These are phyloP conservation scores for Luffa acutangula DNA, from an alignment of 306 rosid genomes.

Conservation along the genomic window DNA sequence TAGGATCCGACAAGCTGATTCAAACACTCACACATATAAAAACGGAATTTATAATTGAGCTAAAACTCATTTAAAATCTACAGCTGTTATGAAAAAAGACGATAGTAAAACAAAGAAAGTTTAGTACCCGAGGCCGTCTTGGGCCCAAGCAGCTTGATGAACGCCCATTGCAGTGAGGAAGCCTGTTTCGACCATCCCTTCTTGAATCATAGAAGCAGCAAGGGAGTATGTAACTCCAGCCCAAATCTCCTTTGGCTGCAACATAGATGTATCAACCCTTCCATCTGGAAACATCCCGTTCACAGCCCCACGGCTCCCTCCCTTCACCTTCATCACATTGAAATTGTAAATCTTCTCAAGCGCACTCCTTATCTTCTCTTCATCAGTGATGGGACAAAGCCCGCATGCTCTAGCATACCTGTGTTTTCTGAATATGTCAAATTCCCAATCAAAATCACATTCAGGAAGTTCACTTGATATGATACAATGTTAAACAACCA, in stretches of 20 bases:
- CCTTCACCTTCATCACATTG: constrained; percentile 68
- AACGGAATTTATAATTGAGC: too few species aligned
- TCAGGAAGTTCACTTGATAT: too few species aligned
- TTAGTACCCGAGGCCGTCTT: constrained; percentile 73
- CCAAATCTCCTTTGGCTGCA: constrained; percentile 97
- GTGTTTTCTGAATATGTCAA: background rate
- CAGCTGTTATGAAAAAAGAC: background rate
- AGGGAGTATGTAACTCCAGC: constrained; percentile 83
- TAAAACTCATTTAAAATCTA: background rate
- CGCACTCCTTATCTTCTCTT: constrained; percentile 49
- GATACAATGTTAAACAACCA: background rate
- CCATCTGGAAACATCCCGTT: constrained; percentile 95
- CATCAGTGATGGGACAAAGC: constrained; percentile 67
- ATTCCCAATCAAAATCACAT: background rate
- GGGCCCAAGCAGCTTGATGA: constrained; percentile 70
- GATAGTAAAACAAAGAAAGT: background rate
- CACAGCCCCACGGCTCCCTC: constrained; percentile 77
- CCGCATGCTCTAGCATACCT: constrained; percentile 96
- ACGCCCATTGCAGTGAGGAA: constrained; percentile 75
- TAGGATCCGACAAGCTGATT: too few species aligned
- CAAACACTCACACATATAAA: too few species aligned
- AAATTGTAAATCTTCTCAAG: constrained; percentile 49
- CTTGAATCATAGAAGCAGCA: constrained; percentile 96
- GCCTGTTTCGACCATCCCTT: constrained; percentile 65
- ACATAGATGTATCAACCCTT: constrained; percentile 49